Base-by-base conservation (phyloP, 2,329 filamentous ascomycete genomes). In the Whalleya microplaca region DNA sequence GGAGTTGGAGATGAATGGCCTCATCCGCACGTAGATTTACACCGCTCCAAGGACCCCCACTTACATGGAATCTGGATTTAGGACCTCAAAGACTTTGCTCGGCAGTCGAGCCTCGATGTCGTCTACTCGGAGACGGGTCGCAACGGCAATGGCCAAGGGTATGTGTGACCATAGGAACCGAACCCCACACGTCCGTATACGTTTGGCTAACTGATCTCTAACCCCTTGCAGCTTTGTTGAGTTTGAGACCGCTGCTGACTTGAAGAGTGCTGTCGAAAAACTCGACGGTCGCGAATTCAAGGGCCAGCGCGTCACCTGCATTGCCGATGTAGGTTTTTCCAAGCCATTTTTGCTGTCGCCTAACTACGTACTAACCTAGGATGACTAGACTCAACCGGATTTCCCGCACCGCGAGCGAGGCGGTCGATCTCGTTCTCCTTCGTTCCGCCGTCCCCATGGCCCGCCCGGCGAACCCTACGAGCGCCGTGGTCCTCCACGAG, bases 41-140 rank as follows among this genome's bases (percentile, higher is more conserved):
- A 61, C 57, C 65, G 61, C 69, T 73, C 79, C 82, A 80, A 79
- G 69, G 83, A 85, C 75, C 79, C 84, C 67, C 79, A 92, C 90
- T 93, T 91, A 95, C 89, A 83, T 84, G 85, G 84, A 85, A 78
- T 83, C 83, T 87, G 84, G 83, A 80, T 88, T 37, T 92, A 99
- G 95, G 95, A 99, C 78, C 87, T 99, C 52, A 99, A 99, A 90
- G 95, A 99, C 76, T 99, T 99, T 78, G 95, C 95, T 62, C 92
- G 95, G 73, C 91, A 96, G 76, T 96, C 94, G 75, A 92, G 92
- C 76, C 85, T 96, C 76, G 95, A 98, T 75, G 95, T 99, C 65
- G 95, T 99, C 71, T 99, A 96, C 76, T 97, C 93, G 64, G 95
- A 99, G 79, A 96, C 96, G 59, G 89, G 88, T 69, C 92, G 94